phyloP scores from a whole-genome alignment of 305 asterid genomes.

The Fraxinus baroniana region DNA sequence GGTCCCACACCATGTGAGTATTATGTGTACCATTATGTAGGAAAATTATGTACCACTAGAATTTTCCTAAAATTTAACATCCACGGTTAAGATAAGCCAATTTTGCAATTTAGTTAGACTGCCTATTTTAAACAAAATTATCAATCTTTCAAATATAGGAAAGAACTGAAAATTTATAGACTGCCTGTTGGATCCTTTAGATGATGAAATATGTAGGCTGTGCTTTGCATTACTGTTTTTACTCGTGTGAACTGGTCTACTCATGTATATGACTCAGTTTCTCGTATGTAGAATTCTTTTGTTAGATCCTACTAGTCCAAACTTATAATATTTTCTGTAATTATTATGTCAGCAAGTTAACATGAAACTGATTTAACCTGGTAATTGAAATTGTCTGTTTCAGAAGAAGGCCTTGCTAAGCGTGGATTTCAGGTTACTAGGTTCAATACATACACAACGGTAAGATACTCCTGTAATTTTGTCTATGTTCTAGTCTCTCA shows the following conservation, averaged over 20 bases:
- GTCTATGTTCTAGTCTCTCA: background rate
- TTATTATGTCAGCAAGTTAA: background rate
- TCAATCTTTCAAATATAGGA: background rate
- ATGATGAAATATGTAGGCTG: background rate
- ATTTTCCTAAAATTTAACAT: background rate
- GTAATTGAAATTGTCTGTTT: slow-evolving; percentile 20
- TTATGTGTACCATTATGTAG: too few relatives aligned
- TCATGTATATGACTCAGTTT: background rate
- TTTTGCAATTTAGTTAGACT: background rate
- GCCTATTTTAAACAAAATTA: background rate
- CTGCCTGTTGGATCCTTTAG: background rate
- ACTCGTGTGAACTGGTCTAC: background rate
- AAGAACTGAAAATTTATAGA: background rate
- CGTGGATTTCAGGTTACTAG: slow-evolving; percentile 82
- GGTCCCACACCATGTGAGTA: too few relatives aligned
- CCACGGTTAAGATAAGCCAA: background rate
- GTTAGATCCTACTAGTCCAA: background rate
- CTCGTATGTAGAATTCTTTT: background rate
- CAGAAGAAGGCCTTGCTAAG: slow-evolving; percentile 72
- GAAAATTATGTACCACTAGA: too few relatives aligned
- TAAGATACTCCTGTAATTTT: slow-evolving; percentile 23
- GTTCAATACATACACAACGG: slow-evolving; percentile 81
- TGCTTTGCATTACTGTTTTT: background rate
- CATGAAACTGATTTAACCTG: slow-evolving; percentile 1
- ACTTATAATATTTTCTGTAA: background rate